Evolutionary conservation across 2,329 filamentous ascomycete species (phyloP).

Genomic region (Furcasterigmium sp.): DNA sequence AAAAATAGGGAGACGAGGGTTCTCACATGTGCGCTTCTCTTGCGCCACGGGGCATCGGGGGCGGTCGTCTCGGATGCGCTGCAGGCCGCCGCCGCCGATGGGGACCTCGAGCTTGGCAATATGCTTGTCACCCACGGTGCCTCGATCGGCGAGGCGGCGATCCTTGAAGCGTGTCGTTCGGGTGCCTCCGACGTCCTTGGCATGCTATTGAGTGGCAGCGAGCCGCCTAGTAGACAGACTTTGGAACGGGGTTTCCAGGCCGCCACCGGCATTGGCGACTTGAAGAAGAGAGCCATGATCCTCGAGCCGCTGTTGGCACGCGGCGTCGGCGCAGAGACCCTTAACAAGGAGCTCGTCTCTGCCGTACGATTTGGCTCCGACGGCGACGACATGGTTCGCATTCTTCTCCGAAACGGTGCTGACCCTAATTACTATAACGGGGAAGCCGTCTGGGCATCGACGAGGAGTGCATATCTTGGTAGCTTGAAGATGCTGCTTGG

Average conservation of each 20-base stretch:
- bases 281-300: constrained; percentile 41
- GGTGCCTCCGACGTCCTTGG: constrained; percentile 44
- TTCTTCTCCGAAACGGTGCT: constrained; percentile 48
- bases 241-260: constrained; percentile 49
- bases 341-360: constrained; percentile 48
- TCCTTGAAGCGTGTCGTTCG: constrained; percentile 48
- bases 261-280: constrained; percentile 45
- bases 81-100: constrained; percentile 44
- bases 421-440: constrained; percentile 50
- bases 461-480: constrained; percentile 42
- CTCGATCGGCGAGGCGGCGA: constrained; percentile 44
- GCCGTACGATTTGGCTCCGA: constrained; percentile 46
- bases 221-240: constrained; percentile 31
- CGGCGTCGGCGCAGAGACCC: constrained; percentile 43
- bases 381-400: constrained; percentile 40
- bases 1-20: constrained; percentile 33
- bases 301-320: constrained; percentile 45
- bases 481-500: constrained; percentile 48
- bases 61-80: constrained; percentile 43
- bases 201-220: constrained; percentile 40
- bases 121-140: constrained; percentile 48
- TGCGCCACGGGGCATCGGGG: constrained; percentile 39
- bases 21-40: constrained; percentile 37
- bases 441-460: constrained; percentile 50
- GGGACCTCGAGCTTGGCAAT: constrained; percentile 44